Evolutionary conservation across 2,329 filamentous ascomycete genomes (phyloP).

Genomic region (Cercospora sp.): DNA sequence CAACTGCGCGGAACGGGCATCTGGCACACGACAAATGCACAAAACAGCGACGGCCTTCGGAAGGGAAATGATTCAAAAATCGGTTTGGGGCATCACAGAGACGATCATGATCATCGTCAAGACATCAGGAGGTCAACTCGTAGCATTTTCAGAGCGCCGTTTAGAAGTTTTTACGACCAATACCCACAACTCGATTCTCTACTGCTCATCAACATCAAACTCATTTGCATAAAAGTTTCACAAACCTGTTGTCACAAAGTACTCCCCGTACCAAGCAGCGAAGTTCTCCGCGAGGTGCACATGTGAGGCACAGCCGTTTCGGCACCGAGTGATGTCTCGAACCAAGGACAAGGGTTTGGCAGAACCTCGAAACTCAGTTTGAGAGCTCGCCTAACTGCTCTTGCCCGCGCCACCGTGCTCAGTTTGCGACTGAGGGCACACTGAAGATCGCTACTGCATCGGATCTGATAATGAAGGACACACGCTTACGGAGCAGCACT

Average conservation of each 20-base stretch:
- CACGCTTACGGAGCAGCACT: neutral
- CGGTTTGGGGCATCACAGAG: neutral
- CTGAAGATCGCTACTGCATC: slow-evolving; percentile 10
- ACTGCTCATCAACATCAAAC: neutral
- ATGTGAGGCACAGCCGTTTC: slow-evolving; percentile 12
- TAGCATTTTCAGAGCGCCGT: slow-evolving; percentile 6
- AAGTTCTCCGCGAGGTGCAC: slow-evolving; percentile 10
- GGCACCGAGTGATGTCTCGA: slow-evolving; percentile 17
- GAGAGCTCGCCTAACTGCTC: slow-evolving; percentile 8
- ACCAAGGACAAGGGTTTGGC: slow-evolving; percentile 10
- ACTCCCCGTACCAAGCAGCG: slow-evolving; percentile 1
- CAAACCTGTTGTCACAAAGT: neutral
- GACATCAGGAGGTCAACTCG: slow-evolving; percentile 4
- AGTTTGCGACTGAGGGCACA: slow-evolving; percentile 6
- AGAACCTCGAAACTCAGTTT: slow-evolving; percentile 12
- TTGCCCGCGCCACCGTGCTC: slow-evolving; percentile 11
- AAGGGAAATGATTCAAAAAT: slow-evolving; percentile 29
- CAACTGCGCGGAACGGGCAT: slow-evolving; percentile 84
- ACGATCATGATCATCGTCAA: slow-evolving; percentile 5
- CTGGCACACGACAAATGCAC: slow-evolving; percentile 80
- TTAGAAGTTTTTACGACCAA: slow-evolving; percentile 12
- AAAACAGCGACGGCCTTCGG: slow-evolving; percentile 64
- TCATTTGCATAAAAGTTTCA: neutral
- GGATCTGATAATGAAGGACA: neutral
- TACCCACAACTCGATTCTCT: slow-evolving; percentile 12